Percentiles rank a stretch among this genome's conserved stretches.
phyloP scores from a whole-genome alignment of 768 basidiomycete species.

The Naganishia vishniacii region DNA sequence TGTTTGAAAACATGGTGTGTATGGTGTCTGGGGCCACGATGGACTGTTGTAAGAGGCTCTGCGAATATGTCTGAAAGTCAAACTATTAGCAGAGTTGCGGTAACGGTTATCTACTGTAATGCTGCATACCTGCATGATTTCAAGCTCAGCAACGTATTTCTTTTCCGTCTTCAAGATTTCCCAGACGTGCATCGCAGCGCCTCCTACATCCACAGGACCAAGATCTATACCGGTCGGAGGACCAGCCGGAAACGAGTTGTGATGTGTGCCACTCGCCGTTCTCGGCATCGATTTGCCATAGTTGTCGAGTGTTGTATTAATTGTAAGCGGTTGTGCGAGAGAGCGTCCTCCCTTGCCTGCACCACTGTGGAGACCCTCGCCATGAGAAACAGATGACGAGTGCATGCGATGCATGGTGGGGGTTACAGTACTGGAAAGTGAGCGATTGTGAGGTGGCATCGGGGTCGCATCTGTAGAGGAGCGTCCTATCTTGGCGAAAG shows the following conservation, averaged over 20 bases:
- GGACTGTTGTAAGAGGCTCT: constrained; percentile 70
- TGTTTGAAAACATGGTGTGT: constrained; percentile 87
- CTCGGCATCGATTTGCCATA: constrained; percentile 25
- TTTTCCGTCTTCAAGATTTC: constrained; percentile 94
- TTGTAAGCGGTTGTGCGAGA: constrained; percentile 7
- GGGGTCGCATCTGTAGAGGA: not conserved
- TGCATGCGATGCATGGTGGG: not conserved
- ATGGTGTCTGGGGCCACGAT: constrained; percentile 91
- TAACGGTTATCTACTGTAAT: too few relatives aligned
- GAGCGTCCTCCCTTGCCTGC: not conserved
- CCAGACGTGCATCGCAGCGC: constrained; percentile 66
- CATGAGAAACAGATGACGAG: constrained; percentile 3
- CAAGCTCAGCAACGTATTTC: constrained; percentile 92
- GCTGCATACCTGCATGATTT: constrained; percentile 75
- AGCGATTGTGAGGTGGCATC: not conserved
- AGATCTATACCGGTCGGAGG: constrained; percentile 25
- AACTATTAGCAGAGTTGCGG: too few relatives aligned
- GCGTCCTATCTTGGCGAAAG: not conserved
- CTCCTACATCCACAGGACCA: constrained; percentile 54
- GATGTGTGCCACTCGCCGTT: constrained; percentile 14
- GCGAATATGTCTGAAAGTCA: constrained; percentile 71
- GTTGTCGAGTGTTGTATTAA: constrained; percentile 26
- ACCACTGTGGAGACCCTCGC: not conserved
- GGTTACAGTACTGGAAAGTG: not conserved
- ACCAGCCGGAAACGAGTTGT: constrained; percentile 47